Percentiles rank a stretch among this genome's conserved stretches.
phyloP scores from a whole-genome alignment of 2,329 filamentous ascomycete species.

The Ceratocystis diversiconidia region DNA sequence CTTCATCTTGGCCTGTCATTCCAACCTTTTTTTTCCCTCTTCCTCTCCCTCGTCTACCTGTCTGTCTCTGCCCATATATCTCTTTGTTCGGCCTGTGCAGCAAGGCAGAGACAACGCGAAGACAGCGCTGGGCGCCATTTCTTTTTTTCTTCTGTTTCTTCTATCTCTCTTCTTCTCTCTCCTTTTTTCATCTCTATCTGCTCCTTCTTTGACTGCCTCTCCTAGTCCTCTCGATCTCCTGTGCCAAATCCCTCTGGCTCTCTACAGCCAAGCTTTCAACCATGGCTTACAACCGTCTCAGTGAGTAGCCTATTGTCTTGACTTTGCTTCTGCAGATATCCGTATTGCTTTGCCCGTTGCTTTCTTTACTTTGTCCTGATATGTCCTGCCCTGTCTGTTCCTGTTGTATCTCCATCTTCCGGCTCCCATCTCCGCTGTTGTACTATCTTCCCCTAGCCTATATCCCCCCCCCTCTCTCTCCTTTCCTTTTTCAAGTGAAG shows the following conservation, averaged over 20 bases:
- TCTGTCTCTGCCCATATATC: too few relatives aligned
- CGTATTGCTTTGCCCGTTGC: not conserved
- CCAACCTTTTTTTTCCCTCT: too few relatives aligned
- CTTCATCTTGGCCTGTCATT: too few relatives aligned
- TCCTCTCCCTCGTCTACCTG: too few relatives aligned
- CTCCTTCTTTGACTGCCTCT: not conserved
- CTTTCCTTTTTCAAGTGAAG: not conserved
- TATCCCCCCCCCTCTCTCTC: not conserved
- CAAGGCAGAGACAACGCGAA: too few relatives aligned
- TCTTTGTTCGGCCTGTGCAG: too few relatives aligned
- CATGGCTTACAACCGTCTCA: constrained; percentile 20
- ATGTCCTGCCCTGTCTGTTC: not conserved
- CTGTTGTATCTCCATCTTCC: not conserved
- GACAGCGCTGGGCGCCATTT: too few relatives aligned
- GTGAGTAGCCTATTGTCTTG: constrained; percentile 16
- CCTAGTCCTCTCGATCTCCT: not conserved
- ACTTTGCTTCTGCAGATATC: not conserved
- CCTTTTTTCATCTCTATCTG: not conserved
- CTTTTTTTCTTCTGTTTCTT: not conserved
- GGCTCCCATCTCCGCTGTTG: not conserved
- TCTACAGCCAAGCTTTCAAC: constrained; percentile 3
- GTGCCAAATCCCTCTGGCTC: not conserved
- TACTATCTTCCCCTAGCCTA: not conserved
- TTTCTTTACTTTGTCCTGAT: not conserved
- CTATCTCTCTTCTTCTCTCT: not conserved